These are phyloP conservation scores for Santalum album DNA, from an alignment of 164 flowering plant genomes.

Conservation along the genomic window DNA sequence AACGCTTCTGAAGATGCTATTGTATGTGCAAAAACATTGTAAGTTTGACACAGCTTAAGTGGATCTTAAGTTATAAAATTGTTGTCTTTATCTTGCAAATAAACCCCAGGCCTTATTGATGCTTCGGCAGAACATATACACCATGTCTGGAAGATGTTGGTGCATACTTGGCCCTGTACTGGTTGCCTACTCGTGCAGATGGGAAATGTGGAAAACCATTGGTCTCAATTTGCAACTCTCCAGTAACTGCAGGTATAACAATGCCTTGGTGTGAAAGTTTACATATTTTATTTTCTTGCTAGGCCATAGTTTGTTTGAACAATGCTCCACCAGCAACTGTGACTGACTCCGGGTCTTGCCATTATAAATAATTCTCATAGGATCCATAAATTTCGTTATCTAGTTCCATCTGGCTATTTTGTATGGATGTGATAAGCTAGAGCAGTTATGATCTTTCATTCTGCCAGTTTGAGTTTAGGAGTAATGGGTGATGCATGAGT, in stretches of 20 bases:
- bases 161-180: slow-evolving; percentile 61
- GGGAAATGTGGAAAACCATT: slow-evolving; percentile 69
- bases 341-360: no score
- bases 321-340: no score
- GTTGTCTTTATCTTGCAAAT: neutral
- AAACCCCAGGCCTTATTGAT: neutral
- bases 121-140: slow-evolving; percentile 51
- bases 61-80: neutral
- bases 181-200: slow-evolving; percentile 86
- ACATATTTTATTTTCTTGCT: no score
- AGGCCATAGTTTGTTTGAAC: no score
- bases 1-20: slow-evolving; percentile 30
- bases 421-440: no score
- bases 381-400: no score
- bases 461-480: neutral
- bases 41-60: slow-evolving; percentile 19
- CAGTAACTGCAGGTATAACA: slow-evolving; percentile 69
- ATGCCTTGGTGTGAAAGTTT: no score
- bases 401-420: no score
- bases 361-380: no score
- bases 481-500: neutral
- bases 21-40: slow-evolving; percentile 52
- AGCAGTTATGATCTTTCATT: neutral
- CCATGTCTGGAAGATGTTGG: slow-evolving; percentile 92
- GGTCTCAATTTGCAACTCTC: slow-evolving; percentile 44